Evolutionary conservation across 768 basidiomycete genomes (phyloP).

Genomic region (Sistotremastrum suecicum): DNA sequence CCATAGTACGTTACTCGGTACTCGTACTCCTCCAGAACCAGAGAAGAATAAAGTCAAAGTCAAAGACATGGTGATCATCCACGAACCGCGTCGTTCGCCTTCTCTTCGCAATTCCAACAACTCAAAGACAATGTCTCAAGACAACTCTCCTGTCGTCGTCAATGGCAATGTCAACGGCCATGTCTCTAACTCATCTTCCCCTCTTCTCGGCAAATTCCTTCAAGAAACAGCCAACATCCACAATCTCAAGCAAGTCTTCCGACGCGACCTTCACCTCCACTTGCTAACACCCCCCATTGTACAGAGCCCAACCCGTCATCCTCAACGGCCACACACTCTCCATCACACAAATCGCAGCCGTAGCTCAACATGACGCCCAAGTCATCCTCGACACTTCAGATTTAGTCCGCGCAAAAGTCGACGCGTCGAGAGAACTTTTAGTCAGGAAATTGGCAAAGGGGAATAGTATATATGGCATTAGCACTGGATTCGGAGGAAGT

Average conservation of each 20-base stretch:
- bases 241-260: background rate
- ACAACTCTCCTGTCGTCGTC: background rate
- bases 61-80: background rate
- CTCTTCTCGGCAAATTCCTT: background rate
- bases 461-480: slow-evolving; percentile 71
- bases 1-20: too few species aligned
- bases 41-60: too few species aligned
- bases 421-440: slow-evolving; percentile 51
- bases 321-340: slow-evolving; percentile 62
- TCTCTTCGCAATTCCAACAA: slow-evolving; percentile 5
- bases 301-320: slow-evolving; percentile 28
- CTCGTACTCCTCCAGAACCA: too few species aligned
- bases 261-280: background rate
- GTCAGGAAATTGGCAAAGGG: slow-evolving; percentile 50
- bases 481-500: slow-evolving; percentile 81
- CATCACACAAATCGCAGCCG: slow-evolving; percentile 64
- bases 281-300: background rate
- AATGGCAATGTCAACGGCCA: background rate
- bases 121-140: background rate
- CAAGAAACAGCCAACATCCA: too few species aligned
- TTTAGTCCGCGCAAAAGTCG: slow-evolving; percentile 34
- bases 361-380: slow-evolving; percentile 45
- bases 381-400: slow-evolving; percentile 38
- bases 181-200: background rate
- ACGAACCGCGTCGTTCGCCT: slow-evolving; percentile 10